phyloP scores from a whole-genome alignment of 352 stramenopile species.

The Phytophthora pistaciae region DNA sequence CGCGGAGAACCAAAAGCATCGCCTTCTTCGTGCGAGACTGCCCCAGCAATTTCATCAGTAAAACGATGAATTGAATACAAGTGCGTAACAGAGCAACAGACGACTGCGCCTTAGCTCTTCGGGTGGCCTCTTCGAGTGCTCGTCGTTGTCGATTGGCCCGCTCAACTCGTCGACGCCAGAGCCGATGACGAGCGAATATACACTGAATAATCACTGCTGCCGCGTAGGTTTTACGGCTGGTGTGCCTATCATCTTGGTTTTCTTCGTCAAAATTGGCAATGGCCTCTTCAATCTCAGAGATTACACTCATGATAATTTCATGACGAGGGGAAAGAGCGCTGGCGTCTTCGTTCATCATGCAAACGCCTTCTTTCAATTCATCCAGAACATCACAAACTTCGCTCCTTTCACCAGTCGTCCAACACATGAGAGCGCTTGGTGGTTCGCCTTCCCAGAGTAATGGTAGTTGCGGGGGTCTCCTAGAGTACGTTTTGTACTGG shows the following conservation, averaged over 20 bases:
- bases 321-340: constrained; percentile 12
- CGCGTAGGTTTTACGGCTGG: constrained; percentile 30
- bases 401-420: constrained; percentile 24
- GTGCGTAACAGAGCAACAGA: constrained; percentile 34
- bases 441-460: constrained; percentile 33
- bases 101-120: constrained; percentile 21
- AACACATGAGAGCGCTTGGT: constrained; percentile 34
- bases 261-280: background rate
- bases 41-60: constrained; percentile 41
- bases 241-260: constrained; percentile 7
- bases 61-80: constrained; percentile 45
- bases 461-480: constrained; percentile 27
- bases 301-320: background rate
- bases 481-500: constrained; percentile 15
- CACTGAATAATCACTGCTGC: constrained; percentile 53
- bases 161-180: constrained; percentile 17
- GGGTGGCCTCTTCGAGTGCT: constrained; percentile 21
- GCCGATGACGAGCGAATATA: constrained; percentile 20
- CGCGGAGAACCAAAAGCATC: constrained; percentile 45
- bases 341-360: constrained; percentile 46
- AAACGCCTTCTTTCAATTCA: constrained; percentile 40
- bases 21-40: constrained; percentile 48
- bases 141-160: constrained; percentile 16
- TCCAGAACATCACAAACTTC: constrained; percentile 19
- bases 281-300: background rate